Percentiles rank a stretch among this genome's conserved stretches.
Conservation (phyloP, 768 basidiomycete species). For the Psilocybe sp. region DNA sequence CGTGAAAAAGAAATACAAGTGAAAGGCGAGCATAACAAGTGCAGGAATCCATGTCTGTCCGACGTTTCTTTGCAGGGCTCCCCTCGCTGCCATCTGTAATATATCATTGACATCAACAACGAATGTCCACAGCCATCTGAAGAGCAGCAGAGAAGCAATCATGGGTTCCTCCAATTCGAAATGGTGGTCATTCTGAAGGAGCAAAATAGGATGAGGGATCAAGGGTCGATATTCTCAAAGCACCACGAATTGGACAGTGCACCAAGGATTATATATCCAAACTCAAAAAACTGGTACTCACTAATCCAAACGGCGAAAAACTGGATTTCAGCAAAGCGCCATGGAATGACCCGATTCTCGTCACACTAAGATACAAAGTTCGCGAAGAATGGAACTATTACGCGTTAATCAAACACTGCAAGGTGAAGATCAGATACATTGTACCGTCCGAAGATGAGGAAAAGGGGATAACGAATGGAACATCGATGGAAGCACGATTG, state of each 20-base stretch:
- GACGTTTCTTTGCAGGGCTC: too few relatives aligned
- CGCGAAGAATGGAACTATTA: slow-evolving; percentile 34
- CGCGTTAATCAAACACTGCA: slow-evolving; percentile 18
- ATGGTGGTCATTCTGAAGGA: slow-evolving; percentile 34
- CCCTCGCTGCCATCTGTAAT: too few relatives aligned
- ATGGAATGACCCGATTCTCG: slow-evolving; percentile 31
- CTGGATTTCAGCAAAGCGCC: slow-evolving; percentile 22
- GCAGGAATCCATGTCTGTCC: too few relatives aligned
- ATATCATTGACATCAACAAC: too few relatives aligned
- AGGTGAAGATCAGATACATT: slow-evolving; percentile 17
- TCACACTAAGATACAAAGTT: slow-evolving; percentile 35
- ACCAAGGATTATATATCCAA: slow-evolving; percentile 18
- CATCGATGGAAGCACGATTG: neutral
- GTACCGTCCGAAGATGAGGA: slow-evolving; percentile 25
- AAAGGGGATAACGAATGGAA: neutral
- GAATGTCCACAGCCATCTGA: slow-evolving; percentile 15
- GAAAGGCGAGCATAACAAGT: too few relatives aligned
- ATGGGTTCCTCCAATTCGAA: slow-evolving; percentile 25
- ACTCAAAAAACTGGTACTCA: slow-evolving; percentile 21
- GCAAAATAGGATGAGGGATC: slow-evolving; percentile 31
- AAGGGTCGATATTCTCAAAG: slow-evolving; percentile 25
- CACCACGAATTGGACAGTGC: slow-evolving; percentile 25
- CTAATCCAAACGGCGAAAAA: slow-evolving; percentile 7
- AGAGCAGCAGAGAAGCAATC: neutral
- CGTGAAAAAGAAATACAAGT: too few relatives aligned